Conservation (phyloP, 306 rosid genomes). For the Arachis hypogaea region DNA sequence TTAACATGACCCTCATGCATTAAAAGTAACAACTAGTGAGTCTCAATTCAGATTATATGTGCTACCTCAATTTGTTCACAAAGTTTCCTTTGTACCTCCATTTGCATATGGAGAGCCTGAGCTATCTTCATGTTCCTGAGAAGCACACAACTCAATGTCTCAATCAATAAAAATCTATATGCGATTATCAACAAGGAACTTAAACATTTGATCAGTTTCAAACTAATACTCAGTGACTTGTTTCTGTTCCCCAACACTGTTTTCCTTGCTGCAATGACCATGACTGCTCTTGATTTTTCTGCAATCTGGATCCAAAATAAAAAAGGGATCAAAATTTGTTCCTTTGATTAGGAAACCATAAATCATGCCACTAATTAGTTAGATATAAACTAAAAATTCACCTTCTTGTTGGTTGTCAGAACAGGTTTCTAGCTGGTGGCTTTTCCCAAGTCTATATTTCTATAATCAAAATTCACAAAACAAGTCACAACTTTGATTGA, state of each 20-base stretch:
- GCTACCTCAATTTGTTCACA: slow-evolving; percentile 88
- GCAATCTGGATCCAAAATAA: slow-evolving; percentile 48
- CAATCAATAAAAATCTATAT: slow-evolving; percentile 43
- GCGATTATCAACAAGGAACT: slow-evolving; percentile 28
- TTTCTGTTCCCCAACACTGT: slow-evolving; percentile 51
- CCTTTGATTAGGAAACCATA: slow-evolving; percentile 28
- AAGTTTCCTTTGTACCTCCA: slow-evolving; percentile 80
- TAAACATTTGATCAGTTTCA: slow-evolving; percentile 41
- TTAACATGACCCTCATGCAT: slow-evolving; percentile 22
- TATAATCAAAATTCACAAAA: slow-evolving; percentile 43
- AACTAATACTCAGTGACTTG: slow-evolving; percentile 72
- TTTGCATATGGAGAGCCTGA: slow-evolving; percentile 82
- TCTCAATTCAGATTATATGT: slow-evolving; percentile 22
- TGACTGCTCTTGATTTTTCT: slow-evolving; percentile 59
- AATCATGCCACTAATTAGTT: slow-evolving; percentile 30
- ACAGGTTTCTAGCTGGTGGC: slow-evolving; percentile 62
- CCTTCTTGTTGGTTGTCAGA: slow-evolving; percentile 70
- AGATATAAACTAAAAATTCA: slow-evolving; percentile 28
- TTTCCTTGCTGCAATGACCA: slow-evolving; percentile 56
- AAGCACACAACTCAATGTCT: slow-evolving; percentile 42
- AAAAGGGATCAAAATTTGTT: neutral
- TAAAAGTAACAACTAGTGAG: neutral
- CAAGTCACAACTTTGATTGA: slow-evolving; percentile 26
- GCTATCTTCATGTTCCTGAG: slow-evolving; percentile 68
- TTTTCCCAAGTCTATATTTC: slow-evolving; percentile 92